Base-by-base conservation (phyloP, 2,329 filamentous ascomycete genomes). In the Aspergillus japonicus region DNA sequence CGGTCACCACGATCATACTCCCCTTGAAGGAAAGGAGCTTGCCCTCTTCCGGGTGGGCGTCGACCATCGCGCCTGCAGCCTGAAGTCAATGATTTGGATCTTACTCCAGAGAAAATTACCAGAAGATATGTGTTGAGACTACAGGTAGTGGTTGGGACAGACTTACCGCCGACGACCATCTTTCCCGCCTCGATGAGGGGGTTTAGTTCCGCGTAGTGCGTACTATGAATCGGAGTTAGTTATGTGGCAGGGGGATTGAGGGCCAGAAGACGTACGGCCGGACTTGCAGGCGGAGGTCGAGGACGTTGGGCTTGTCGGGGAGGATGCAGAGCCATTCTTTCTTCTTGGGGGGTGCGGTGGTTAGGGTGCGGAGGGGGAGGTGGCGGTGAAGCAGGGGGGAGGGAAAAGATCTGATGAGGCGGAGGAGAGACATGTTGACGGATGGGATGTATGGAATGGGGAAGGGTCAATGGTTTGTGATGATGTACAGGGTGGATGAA, bases 1-100 rank as follows among this genome's bases (percentile, higher is more conserved):
- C 67, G 1, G 58, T 61, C 54, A 64, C 67, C 6, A 68, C 60
- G 24, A 65, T 54, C 53, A 68, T 62, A 29, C 63, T 68, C 4
- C 66, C 67, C 33, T 54, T 47, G 24, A 67, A 66, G 14, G 58
- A 39, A 2, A 58, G 23, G 35, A 60, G 58, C 44, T 64, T 44
- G 1, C 55, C 60, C 48, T 64, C 56, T 19, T 54, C 31, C 0
- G 53, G 59, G 35, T 68, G 63, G 10, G 59, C n/a, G 19, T 61
- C 31, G 11, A 66, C 60, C 14, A 68, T 66, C 2, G 61, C 64
- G 12, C 66, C 66, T 63, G 33, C n/a, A 11, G 16, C 14, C 6
- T 21, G 21, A 21, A 21, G 21, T 21, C 21, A n/a, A n/a, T n/a
- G n/a, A n/a, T n/a, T n/a, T n/a, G n/a, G n/a, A n/a, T n/a, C n/a